These are phyloP conservation scores for Drechmeria coniospora DNA, from an alignment of 2,329 filamentous ascomycete genomes.

Conservation along the genomic window DNA sequence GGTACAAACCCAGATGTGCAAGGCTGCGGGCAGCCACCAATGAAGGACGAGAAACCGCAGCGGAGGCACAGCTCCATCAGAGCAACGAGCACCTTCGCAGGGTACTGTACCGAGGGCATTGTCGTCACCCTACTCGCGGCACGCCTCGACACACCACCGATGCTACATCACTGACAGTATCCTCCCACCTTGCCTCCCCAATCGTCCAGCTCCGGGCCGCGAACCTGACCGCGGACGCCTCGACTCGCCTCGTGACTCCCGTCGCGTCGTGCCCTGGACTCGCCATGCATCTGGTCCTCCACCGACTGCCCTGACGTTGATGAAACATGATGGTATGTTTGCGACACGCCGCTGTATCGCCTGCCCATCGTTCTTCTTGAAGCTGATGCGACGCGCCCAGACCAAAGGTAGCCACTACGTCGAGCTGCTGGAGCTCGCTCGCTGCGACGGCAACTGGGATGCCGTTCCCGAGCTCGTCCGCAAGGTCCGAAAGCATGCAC, in stretches of 20 bases:
- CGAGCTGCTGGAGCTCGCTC: slow-evolving; percentile 65
- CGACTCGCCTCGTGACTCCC: not conserved
- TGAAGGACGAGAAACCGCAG: too few species aligned
- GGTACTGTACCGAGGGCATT: too few species aligned
- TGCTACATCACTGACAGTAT: too few species aligned
- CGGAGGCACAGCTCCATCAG: too few species aligned
- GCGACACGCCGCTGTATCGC: not conserved
- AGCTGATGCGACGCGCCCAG: slow-evolving; percentile 14
- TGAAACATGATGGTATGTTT: slow-evolving; percentile 22
- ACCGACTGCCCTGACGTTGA: slow-evolving; percentile 13
- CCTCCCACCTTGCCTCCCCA: too few species aligned
- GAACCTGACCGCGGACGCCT: too few species aligned
- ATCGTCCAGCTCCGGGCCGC: not conserved
- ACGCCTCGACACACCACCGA: too few species aligned
- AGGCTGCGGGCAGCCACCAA: too few species aligned
- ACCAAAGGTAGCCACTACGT: slow-evolving; percentile 75
- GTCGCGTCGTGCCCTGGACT: not conserved
- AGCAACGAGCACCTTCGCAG: too few species aligned
- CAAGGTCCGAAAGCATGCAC: slow-evolving; percentile 89
- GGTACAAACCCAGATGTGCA: too few species aligned
- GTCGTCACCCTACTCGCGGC: too few species aligned
- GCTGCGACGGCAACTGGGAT: slow-evolving; percentile 78
- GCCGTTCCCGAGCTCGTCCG: slow-evolving; percentile 76
- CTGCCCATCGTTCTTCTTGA: not conserved
- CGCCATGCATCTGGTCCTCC: slow-evolving; percentile 9